Conservation (phyloP, 1,284 basidiomycete genomes). For the Ceratobasidium sp. region DNA sequence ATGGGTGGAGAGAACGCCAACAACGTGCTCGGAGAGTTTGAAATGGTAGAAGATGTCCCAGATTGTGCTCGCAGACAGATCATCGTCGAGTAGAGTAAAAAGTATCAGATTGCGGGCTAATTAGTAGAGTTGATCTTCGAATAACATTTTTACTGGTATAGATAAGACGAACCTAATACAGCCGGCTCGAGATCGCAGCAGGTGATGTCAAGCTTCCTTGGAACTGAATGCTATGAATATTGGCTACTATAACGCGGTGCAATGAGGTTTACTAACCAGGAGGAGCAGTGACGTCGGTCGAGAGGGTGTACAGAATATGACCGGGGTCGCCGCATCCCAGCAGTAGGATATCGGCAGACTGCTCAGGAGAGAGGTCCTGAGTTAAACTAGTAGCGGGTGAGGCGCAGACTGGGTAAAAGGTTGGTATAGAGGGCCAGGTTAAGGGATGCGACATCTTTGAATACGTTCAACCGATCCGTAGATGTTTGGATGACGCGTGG, state of each 20-base stretch:
- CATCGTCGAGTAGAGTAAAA: constrained; percentile 60
- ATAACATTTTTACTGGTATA: background rate
- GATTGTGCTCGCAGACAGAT: constrained; percentile 53
- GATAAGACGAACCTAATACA: background rate
- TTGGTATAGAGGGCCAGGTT: background rate
- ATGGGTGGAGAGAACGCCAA: constrained; percentile 62
- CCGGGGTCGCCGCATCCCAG: constrained; percentile 72
- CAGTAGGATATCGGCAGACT: constrained; percentile 64
- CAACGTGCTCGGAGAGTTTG: constrained; percentile 63
- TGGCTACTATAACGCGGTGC: background rate
- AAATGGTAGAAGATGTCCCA: constrained; percentile 75
- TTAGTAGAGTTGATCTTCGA: background rate
- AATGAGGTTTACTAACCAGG: background rate
- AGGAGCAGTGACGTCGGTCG: constrained; percentile 60
- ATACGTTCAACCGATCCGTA: constrained; percentile 55
- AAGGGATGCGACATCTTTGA: constrained; percentile 12
- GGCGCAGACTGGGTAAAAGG: constrained; percentile 65
- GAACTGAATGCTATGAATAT: background rate
- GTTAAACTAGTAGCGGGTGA: constrained; percentile 67
- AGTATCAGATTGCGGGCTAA: constrained; percentile 64
- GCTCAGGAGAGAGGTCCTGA: constrained; percentile 64
- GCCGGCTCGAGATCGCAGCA: constrained; percentile 3
- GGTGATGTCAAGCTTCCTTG: background rate
- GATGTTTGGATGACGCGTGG: no score
- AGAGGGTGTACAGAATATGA: constrained; percentile 68